Evolutionary conservation across 169 alveolate genomes (phyloP), one percentile per base, ranked within the genome.

Genomic region (Plasmodium adleri): DNA sequence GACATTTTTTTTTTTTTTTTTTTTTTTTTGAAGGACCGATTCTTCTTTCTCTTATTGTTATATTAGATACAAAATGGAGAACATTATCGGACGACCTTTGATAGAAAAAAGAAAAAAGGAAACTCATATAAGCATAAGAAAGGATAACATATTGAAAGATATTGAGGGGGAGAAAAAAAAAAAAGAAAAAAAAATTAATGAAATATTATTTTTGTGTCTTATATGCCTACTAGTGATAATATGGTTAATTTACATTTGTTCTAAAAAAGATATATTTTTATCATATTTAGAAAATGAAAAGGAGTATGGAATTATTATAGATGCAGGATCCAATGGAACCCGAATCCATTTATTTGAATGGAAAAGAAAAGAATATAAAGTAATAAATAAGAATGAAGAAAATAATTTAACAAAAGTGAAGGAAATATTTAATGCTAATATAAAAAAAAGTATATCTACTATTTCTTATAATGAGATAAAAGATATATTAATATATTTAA

Each of bases 301-400:
- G 13, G 64, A 56, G 17, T 56, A 56, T 13, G 64, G 64, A 56
- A 56, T 56, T 22, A 56, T 56, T 17, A 56, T 56, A 56, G 64
- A 56, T 56, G 64, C 64, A 12, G 64, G 64, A 56, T 56, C 64
- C 0, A 56, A 56, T 56, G 64, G 64, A 17, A 56, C 64, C 10
- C 17, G 64, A 56, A 6, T 56, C 7, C 64, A 56, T 56, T 56
- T 56, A 56, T 56, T 56, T 22, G 22, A 15, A 12, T 56, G 64
- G 64, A 15, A 56, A 56, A 56, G 13, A 56, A 56, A 22, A 56
- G 64, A 56, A 56, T 56, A 56, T 56, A 9, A 56, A 56, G 6
- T 22, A 17, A 56, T 8, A 12, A 15, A 15, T 56, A 56, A 56
- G 22, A 56, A 17, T 1, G 47, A 39, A 39, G 47, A 39, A 39